Conservation (phyloP, 2,329 filamentous ascomycete genomes). For the Cladosporium sp. region DNA sequence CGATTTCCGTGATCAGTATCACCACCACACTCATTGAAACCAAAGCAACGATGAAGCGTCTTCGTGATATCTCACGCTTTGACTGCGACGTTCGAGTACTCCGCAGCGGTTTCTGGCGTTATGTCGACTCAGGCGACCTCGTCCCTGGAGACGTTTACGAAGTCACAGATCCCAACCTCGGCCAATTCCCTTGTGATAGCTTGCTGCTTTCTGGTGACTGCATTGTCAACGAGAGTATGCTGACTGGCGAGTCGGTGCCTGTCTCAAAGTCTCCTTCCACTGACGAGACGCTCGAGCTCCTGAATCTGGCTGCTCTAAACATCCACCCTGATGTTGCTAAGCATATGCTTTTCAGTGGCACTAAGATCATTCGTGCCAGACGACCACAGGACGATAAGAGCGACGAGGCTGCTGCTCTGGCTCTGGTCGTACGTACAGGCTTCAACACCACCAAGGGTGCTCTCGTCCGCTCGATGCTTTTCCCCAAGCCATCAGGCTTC, state of each 20-base stretch:
- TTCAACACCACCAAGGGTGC: conserved; percentile 98
- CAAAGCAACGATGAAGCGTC: conserved; percentile 80
- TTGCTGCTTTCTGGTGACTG: conserved; percentile 88
- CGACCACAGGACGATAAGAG: conserved; percentile 80
- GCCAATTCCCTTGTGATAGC: conserved; percentile 88
- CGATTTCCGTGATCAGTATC: conserved; percentile 92
- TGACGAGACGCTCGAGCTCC: conserved; percentile 68
- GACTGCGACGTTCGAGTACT: conserved; percentile 93
- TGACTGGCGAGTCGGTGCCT: conserved; percentile 93
- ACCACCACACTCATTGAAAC: conserved; percentile 86
- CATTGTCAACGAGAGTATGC: conserved; percentile 99
- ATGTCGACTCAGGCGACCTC: conserved; percentile 78
- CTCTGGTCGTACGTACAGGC: conserved; percentile 87
- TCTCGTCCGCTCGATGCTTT: conserved; percentile 93
- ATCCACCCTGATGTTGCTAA: conserved; percentile 78
- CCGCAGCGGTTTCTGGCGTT: conserved; percentile 92
- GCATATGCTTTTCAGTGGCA: conserved; percentile 91
- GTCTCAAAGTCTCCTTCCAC: conserved; percentile 87
- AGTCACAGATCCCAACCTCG: conserved; percentile 84
- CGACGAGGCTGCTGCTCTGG: conserved; percentile 85
- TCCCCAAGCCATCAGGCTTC: conserved; percentile 96
- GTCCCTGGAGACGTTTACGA: conserved; percentile 97
- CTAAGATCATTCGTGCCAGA: conserved; percentile 87
- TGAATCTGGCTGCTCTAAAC: conserved; percentile 76
- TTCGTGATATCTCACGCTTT: conserved; percentile 88